Evolutionary conservation across 1,284 basidiomycete species (phyloP).

Genomic region (Boletus subluridellus): DNA sequence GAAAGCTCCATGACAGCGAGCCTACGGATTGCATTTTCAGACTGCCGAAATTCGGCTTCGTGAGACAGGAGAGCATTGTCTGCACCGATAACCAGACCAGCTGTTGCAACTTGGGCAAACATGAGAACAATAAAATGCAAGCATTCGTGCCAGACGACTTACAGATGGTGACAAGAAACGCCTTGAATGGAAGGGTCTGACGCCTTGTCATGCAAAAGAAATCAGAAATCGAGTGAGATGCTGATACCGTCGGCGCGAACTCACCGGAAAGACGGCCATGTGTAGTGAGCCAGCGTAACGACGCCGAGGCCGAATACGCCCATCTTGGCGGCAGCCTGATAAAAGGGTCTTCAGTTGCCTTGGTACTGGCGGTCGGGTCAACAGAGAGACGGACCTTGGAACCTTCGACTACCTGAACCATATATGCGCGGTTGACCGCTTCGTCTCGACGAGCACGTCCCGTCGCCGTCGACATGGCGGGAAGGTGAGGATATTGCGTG

Average conservation of each 20-base stretch:
- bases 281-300: constrained; percentile 64
- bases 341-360: neutral
- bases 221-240: neutral
- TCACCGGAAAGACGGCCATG: constrained; percentile 77
- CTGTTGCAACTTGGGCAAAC: constrained; percentile 48
- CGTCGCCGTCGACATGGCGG: constrained; percentile 36
- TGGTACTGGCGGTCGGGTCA: neutral
- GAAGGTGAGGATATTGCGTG: neutral
- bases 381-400: constrained; percentile 38
- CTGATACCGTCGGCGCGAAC: constrained; percentile 6
- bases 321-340: constrained; percentile 56
- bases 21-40: constrained; percentile 67
- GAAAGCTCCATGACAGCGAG: constrained; percentile 75
- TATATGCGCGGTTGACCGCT: constrained; percentile 53
- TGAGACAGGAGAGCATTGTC: constrained; percentile 72
- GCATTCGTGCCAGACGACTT: constrained; percentile 23
- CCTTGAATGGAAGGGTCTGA: constrained; percentile 80
- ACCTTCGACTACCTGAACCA: constrained; percentile 53
- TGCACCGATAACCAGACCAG: constrained; percentile 70
- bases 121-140: constrained; percentile 1
- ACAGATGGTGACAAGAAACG: constrained; percentile 65
- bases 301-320: constrained; percentile 57
- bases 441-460: constrained; percentile 46
- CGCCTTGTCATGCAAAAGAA: constrained; percentile 42
- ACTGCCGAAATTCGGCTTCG: constrained; percentile 60